Evolutionary conservation across 352 stramenopile genomes (phyloP).

Genomic region (Globisporangium paddicum): DNA sequence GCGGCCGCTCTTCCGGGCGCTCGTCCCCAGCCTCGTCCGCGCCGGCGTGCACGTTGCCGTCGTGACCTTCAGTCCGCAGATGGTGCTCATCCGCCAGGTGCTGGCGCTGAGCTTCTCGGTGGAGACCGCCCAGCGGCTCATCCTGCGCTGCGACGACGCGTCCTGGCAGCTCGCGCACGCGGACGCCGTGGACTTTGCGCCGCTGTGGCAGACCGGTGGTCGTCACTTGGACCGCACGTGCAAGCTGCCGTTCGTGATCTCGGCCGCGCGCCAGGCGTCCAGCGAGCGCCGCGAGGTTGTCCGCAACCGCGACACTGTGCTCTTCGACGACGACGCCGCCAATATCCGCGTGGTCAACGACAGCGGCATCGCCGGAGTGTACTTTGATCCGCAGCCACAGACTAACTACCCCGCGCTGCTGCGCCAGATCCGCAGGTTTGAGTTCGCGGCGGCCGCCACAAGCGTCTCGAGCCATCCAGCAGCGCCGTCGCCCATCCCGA

Average conservation of each 20-base stretch:
- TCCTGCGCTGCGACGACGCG: slow-evolving; percentile 59
- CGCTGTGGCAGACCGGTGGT: slow-evolving; percentile 46
- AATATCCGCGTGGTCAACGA: slow-evolving; percentile 75
- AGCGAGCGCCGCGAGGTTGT: slow-evolving; percentile 21
- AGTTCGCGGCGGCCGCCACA: slow-evolving; percentile 1
- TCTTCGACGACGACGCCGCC: slow-evolving; percentile 75
- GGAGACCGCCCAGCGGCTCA: slow-evolving; percentile 30
- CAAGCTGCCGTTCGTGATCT: slow-evolving; percentile 78
- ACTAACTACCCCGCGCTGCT: slow-evolving; percentile 38
- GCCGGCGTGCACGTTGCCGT: slow-evolving; percentile 52
- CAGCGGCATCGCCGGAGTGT: slow-evolving; percentile 64
- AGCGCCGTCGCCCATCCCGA: background rate
- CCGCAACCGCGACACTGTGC: slow-evolving; percentile 60
- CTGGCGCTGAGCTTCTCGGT: slow-evolving; percentile 43
- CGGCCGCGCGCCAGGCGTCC: slow-evolving; percentile 45
- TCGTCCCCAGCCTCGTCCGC: slow-evolving; percentile 47
- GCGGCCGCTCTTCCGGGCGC: slow-evolving; percentile 53
- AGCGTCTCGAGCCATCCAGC: background rate
- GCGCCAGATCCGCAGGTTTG: slow-evolving; percentile 30
- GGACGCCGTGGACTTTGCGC: slow-evolving; percentile 44
- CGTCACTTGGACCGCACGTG: slow-evolving; percentile 58
- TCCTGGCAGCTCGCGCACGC: slow-evolving; percentile 50
- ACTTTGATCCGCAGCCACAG: slow-evolving; percentile 50
- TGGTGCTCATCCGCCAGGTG: slow-evolving; percentile 57
- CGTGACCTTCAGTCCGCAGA: slow-evolving; percentile 80